Percentiles rank a stretch among this genome's conserved stretches.
Evolutionary conservation across 1,284 basidiomycete genomes (phyloP).

Genomic region (Tylopilus sp.): DNA sequence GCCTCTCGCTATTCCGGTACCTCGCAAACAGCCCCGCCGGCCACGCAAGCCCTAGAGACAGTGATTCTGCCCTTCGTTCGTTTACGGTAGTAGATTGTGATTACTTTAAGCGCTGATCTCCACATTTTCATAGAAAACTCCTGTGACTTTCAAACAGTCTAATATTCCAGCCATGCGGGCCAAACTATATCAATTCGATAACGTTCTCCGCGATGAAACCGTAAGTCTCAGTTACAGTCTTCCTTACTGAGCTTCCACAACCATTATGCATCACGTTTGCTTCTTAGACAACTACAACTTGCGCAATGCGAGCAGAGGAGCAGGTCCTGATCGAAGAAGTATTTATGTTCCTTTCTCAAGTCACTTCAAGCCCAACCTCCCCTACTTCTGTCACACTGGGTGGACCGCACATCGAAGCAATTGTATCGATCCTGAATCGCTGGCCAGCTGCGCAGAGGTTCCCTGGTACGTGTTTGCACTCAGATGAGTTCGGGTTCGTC

Average conservation of each 20-base stretch:
- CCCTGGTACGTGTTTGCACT: conserved; percentile 54
- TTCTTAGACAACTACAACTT: conserved; percentile 57
- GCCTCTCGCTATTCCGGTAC: conserved; percentile 36
- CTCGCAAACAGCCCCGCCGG: conserved; percentile 23
- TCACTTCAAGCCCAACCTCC: conserved; percentile 40
- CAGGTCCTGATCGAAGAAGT: conserved; percentile 58
- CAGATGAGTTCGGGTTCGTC: neutral
- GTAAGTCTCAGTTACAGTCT: conserved; percentile 39
- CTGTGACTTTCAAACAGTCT: conserved; percentile 79
- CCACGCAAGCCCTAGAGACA: conserved; percentile 28
- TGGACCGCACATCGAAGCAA: conserved; percentile 54
- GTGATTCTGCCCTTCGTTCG: conserved; percentile 61
- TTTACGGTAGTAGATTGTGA: conserved; percentile 8
- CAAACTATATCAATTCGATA: conserved; percentile 83
- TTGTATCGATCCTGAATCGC: conserved; percentile 64
- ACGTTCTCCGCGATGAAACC: conserved; percentile 63
- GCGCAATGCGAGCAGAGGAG: conserved; percentile 72
- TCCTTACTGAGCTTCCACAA: neutral
- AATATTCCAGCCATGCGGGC: conserved; percentile 84
- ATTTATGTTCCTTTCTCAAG: conserved; percentile 60
- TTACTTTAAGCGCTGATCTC: conserved; percentile 1
- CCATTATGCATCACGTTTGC: conserved; percentile 1
- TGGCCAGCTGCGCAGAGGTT: conserved; percentile 85
- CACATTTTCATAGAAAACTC: conserved; percentile 41
- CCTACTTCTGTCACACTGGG: conserved; percentile 36